Evolutionary conservation across 192 early-diverging fungal species (phyloP).

Genomic region (Chytriomyces hyalinus): DNA sequence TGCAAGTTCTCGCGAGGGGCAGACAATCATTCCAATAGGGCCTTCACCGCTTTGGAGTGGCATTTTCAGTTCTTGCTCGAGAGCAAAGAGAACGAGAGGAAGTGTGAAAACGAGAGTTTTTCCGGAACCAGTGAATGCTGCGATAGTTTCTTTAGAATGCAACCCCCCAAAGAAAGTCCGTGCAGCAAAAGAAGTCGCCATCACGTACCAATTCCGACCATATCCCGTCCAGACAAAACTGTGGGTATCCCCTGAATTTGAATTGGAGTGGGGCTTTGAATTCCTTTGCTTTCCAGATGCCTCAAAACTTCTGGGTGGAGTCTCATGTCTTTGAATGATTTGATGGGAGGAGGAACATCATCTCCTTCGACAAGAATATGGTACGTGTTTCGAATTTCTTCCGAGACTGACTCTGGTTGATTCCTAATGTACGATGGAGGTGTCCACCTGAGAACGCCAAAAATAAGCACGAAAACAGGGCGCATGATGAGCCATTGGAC

Average conservation of each 20-base stretch:
- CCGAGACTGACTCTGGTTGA: constrained; percentile 54
- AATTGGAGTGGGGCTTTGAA: constrained; percentile 92
- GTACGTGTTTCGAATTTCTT: constrained; percentile 75
- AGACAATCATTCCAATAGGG: constrained; percentile 91
- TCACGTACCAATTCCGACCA: constrained; percentile 78
- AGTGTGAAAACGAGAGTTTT: constrained; percentile 95
- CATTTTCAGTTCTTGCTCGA: constrained; percentile 88
- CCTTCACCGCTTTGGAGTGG: constrained; percentile 86
- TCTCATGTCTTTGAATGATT: constrained; percentile 71
- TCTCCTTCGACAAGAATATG: constrained; percentile 92
- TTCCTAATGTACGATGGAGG: constrained; percentile 76
- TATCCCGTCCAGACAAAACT: constrained; percentile 87
- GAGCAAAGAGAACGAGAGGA: constrained; percentile 89
- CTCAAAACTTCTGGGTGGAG: constrained; percentile 78
- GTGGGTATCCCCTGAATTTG: constrained; percentile 97
- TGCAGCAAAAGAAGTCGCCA: too few relatives aligned
- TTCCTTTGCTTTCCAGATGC: constrained; percentile 80
- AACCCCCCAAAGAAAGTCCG: too few relatives aligned
- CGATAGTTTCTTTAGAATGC: constrained; percentile 35
- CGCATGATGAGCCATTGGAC: neutral
- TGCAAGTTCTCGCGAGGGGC: constrained; percentile 96
- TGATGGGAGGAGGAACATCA: constrained; percentile 82
- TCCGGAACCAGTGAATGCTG: constrained; percentile 94
- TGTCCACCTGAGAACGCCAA: constrained; percentile 63
- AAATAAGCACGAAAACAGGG: neutral